Conservation (phyloP, 2,329 filamentous ascomycete species). For the Dothiorella sarmentorum region DNA sequence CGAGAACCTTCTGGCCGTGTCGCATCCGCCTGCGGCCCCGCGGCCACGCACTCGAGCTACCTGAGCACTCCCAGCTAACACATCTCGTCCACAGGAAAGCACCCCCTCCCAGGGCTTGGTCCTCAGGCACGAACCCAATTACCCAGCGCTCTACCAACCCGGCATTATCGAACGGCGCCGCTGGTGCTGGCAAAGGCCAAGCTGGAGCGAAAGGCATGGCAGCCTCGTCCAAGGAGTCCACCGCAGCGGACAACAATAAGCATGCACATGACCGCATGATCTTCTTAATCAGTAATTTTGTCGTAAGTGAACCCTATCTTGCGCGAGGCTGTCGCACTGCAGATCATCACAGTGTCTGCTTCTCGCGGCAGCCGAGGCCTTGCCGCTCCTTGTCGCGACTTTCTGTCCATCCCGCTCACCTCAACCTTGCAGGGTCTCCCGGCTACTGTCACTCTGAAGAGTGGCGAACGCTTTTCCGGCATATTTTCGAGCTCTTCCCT, state of each 20-base stretch:
- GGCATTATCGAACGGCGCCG: conserved; percentile 48
- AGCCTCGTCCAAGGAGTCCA: conserved; percentile 28
- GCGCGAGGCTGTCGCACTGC: not conserved
- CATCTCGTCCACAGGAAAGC: conserved; percentile 43
- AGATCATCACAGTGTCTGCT: not conserved
- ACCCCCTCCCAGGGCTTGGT: conserved; percentile 58
- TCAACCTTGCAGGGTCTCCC: conserved; percentile 49
- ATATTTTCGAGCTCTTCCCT: conserved; percentile 57
- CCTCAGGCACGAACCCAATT: conserved; percentile 58
- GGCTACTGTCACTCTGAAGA: conserved; percentile 55
- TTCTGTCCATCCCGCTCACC: not conserved
- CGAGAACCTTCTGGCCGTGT: not conserved
- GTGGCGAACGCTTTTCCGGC: conserved; percentile 59
- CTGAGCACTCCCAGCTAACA: not conserved
- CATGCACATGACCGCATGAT: conserved; percentile 59
- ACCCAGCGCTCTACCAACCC: conserved; percentile 50
- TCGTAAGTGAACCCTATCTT: conserved; percentile 44
- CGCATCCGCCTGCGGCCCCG: not conserved
- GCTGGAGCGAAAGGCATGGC: conserved; percentile 36
- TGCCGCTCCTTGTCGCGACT: not conserved
- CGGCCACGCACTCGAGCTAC: not conserved
- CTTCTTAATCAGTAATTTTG: conserved; percentile 57
- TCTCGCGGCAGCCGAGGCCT: not conserved
- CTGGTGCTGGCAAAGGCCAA: conserved; percentile 40
- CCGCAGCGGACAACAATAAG: conserved; percentile 29